Evolutionary conservation across 306 rosid genomes (phyloP), one percentile per base, ranked within the genome.

Genomic region (Rosa multiflora): DNA sequence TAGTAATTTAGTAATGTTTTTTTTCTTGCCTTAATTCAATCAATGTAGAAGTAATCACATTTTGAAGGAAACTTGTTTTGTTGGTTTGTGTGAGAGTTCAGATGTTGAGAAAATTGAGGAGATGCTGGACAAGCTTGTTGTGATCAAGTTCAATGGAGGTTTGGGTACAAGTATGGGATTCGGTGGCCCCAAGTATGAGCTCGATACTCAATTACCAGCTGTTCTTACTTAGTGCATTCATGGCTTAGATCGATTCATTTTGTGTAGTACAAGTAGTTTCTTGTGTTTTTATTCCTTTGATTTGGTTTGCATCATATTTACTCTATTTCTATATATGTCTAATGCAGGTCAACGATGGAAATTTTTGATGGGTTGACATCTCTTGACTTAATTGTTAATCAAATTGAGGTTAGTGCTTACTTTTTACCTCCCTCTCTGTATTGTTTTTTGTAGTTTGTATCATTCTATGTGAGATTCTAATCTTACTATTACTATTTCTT

Each of bases 71-170:
- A 17, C 23, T 20, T 53, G 6, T 37, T 52, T 73, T 35, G 17
- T 12, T 53, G 75, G 14, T 53, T 8, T 52, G 46, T 10, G 5
- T 73, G 67, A 53, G 66, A 20, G 58, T 76, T 77, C 88, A 88
- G 96, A 86, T 82, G 8, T 76, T 10, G 85, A 83, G 46, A 82
- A 87, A 76, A 84, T 84, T 67, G 90, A 72, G 80, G 86, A 85
- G 73, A 87, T 90, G 70, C 81, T 92, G 86, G 92, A 90, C 67
- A 92, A 90, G 83, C 87, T 92, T 81, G 96, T 81, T 66, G 88
- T 90, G 76, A 78, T 90, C 81, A 92, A 90, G 91, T 79, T 89
- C 79, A 78, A 90, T 77, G 84, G 78, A 84, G 72, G 37, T 80
- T 76, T 53, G 6, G 92, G 85, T 43, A 74, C 79, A 43, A 46